Conservation (phyloP, 345 rosid genomes). For the Reutealis trisperma region DNA sequence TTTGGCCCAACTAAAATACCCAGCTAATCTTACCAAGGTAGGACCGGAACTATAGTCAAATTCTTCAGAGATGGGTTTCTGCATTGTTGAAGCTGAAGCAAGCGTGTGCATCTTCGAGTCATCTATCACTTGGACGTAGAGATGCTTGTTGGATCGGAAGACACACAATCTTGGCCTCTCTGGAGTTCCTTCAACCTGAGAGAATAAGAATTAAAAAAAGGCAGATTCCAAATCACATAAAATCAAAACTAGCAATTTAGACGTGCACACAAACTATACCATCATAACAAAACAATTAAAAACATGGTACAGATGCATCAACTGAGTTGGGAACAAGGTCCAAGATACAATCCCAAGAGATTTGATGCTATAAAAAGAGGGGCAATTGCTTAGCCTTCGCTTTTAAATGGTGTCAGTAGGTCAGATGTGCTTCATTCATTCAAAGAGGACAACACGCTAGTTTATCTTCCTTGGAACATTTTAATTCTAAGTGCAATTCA, state of each 20-base stretch:
- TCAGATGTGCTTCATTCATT: not conserved
- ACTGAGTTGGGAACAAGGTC: not conserved
- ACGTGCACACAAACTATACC: not conserved
- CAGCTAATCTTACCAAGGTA: conserved; percentile 57
- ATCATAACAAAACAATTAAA: not conserved
- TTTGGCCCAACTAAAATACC: no score
- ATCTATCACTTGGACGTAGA: conserved; percentile 91
- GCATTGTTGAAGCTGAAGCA: conserved; percentile 85
- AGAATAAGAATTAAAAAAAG: not conserved
- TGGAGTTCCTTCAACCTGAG: conserved; percentile 72
- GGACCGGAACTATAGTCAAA: conserved; percentile 69
- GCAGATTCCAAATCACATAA: not conserved
- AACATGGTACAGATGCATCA: not conserved
- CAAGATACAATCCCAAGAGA: not conserved
- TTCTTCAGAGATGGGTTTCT: conserved; percentile 66
- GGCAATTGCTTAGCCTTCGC: not conserved
- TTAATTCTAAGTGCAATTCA: not conserved
- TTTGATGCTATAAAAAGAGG: not conserved
- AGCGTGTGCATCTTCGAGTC: conserved; percentile 98
- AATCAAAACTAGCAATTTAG: not conserved
- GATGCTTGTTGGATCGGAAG: conserved; percentile 88
- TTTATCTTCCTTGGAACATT: no score
- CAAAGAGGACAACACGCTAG: not conserved
- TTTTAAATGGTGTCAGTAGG: not conserved
- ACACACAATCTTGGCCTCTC: conserved; percentile 89